Evolutionary conservation across 768 basidiomycete species (phyloP), one percentile per base, ranked within the genome.

Genomic region (Rhodosporidiobolus sp.): DNA sequence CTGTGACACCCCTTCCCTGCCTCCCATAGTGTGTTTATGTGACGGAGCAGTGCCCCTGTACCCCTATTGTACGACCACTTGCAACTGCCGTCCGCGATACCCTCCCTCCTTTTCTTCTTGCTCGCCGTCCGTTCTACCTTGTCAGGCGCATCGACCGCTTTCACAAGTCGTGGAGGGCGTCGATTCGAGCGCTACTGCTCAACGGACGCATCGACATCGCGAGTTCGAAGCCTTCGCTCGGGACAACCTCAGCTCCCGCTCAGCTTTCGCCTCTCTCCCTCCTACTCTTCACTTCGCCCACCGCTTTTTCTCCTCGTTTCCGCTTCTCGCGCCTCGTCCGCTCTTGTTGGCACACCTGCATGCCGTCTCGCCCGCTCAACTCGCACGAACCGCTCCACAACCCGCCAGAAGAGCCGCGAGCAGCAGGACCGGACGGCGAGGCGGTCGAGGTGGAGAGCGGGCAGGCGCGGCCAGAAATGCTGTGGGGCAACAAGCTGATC

Each of bases 11-110:
- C 46, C 46, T 58, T 11, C 20, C 35, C 56, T 24, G 9, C 28
- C 38, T 45, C 8, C 20, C 34, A 3, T 35, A 20, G 12, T 17
- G 34, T n/a, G 2, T n/a, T 58, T 24, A 12, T 5, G 20, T 58
- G 34, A 38, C 22, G 34, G 58, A 59, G 58, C 26, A 59, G 58
- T 59, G 28, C 43, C 43, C 26, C 46, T 48, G 56, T 57, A 57
- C 14, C 35, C 35, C 32, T 32, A 38, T 3, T 57, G 56, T 57
- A 57, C 11, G 14, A 57, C 28, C 24, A 57, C 56, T 17, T 7
- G 56, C 56, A 57, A 38, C 34, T n/a, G n/a, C n/a, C n/a, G n/a
- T n/a, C n/a, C 30, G 7, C 12, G 53, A 56, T 56, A 32, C 32
- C 16, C 32, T 16, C 55, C 38, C 38, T 43, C 38, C 38, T 43